Evolutionary conservation across 2,329 filamentous ascomycete genomes (phyloP).

Genomic region (Phoma sp.): DNA sequence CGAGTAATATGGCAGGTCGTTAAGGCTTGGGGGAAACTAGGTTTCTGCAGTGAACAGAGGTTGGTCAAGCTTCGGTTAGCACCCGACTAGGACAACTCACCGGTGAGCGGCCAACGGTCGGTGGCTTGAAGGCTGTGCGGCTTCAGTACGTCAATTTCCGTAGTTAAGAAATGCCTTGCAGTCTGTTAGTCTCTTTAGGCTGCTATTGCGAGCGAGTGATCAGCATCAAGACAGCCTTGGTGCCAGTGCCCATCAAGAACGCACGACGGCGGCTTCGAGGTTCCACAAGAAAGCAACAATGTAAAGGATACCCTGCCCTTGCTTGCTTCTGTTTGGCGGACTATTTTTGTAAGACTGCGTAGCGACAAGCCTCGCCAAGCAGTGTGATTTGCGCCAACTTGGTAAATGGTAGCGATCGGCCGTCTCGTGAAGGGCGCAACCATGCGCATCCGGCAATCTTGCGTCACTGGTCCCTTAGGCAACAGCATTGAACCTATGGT

Average conservation of each 20-base stretch:
- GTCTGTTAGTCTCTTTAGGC: conserved; percentile 26
- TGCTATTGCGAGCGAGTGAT: conserved; percentile 30
- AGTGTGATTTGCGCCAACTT: conserved; percentile 21
- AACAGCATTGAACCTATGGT: background rate
- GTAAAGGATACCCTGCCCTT: conserved; percentile 22
- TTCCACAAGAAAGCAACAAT: conserved; percentile 27
- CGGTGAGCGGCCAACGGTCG: conserved; percentile 36
- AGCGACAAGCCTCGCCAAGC: conserved; percentile 41
- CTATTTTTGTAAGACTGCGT: conserved; percentile 39
- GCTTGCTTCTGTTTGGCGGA: conserved; percentile 26
- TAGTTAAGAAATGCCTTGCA: conserved; percentile 27
- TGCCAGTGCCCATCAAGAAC: background rate
- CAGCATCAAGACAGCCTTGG: background rate
- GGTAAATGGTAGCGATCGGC: conserved; percentile 22
- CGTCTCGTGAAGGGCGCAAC: conserved; percentile 23
- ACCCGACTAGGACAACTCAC: conserved; percentile 28
- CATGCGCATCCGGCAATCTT: background rate
- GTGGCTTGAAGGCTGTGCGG: conserved; percentile 32
- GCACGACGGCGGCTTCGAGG: conserved; percentile 10
- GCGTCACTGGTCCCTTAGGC: background rate
- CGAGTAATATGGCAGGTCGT: conserved; percentile 28
- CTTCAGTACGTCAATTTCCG: conserved; percentile 29
- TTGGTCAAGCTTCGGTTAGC: conserved; percentile 26
- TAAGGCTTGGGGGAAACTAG: conserved; percentile 14
- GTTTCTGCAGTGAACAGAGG: conserved; percentile 19